Conservation (phyloP, 495 filamentous ascomycete genomes). For the Aspergillus wentii region DNA sequence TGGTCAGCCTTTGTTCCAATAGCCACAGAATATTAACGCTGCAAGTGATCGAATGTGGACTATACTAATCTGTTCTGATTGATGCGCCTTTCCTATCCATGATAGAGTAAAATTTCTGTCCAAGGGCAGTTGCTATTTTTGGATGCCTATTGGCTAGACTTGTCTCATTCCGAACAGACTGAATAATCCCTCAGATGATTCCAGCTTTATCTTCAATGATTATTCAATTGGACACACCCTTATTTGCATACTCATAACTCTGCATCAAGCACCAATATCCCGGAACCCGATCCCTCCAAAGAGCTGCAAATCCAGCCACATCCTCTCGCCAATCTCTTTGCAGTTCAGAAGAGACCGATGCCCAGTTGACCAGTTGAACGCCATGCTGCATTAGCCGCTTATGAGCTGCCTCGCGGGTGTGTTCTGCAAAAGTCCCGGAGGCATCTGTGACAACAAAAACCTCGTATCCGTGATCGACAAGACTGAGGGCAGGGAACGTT, state of each 20-base stretch:
- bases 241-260: not conserved
- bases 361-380: conserved; percentile 48
- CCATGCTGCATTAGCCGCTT: conserved; percentile 52
- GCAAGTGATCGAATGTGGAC: no score
- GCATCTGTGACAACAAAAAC: conserved; percentile 63
- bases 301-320: conserved; percentile 12
- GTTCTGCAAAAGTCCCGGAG: conserved; percentile 45
- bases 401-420: conserved; percentile 48
- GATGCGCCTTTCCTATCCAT: no score
- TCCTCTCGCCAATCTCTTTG: conserved; percentile 54
- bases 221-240: no score
- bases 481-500: conserved; percentile 56
- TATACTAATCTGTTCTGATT: no score
- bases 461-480: conserved; percentile 58
- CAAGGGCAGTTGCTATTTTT: no score
- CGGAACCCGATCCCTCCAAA: conserved; percentile 1
- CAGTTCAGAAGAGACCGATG: conserved; percentile 52
- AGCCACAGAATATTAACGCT: no score
- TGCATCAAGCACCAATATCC: conserved; percentile 4
- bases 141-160: no score
- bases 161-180: no score
- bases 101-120: no score
- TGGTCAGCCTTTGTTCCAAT: no score
- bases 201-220: no score
- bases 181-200: no score